Conservation (phyloP, 2,329 filamentous ascomycete species). For the Niveomyces coronatus region DNA sequence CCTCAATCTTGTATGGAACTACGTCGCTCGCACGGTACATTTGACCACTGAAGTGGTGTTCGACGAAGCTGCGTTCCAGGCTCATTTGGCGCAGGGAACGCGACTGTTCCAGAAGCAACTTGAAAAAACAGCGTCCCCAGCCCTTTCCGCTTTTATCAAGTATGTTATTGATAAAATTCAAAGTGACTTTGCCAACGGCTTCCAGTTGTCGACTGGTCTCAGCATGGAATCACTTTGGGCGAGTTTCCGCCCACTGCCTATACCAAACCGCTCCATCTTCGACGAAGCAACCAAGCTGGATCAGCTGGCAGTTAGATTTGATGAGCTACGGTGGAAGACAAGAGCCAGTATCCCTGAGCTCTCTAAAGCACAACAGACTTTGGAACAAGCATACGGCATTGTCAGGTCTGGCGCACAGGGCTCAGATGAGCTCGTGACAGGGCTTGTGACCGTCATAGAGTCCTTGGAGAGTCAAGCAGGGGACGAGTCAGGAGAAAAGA, state of each 20-base stretch:
- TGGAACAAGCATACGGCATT: constrained; percentile 46
- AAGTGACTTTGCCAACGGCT: constrained; percentile 55
- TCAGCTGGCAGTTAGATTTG: constrained; percentile 47
- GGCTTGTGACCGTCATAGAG: constrained; percentile 40
- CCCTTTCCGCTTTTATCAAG: constrained; percentile 27
- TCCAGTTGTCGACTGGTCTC: constrained; percentile 63
- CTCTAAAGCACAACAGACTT: constrained; percentile 40
- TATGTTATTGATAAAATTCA: constrained; percentile 33
- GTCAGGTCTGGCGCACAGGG: constrained; percentile 33
- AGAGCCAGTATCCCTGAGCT: constrained; percentile 41
- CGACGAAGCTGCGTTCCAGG: constrained; percentile 54
- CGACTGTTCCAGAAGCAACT: constrained; percentile 29
- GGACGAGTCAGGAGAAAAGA: constrained; percentile 28
- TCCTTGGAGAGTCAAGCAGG: constrained; percentile 37
- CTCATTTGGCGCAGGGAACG: constrained; percentile 44
- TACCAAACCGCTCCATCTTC: constrained; percentile 35
- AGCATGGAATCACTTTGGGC: constrained; percentile 77
- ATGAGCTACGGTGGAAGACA: constrained; percentile 49
- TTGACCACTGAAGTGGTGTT: constrained; percentile 37
- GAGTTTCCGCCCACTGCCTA: constrained; percentile 52
- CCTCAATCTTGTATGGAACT: constrained; percentile 34
- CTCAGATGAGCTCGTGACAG: constrained; percentile 36
- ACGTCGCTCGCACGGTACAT: constrained; percentile 43
- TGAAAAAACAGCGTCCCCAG: constrained; percentile 14
- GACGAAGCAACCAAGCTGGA: constrained; percentile 41